Base-by-base conservation (phyloP, 208 protist species). In the Naegleria lovaniensis region DNA sequence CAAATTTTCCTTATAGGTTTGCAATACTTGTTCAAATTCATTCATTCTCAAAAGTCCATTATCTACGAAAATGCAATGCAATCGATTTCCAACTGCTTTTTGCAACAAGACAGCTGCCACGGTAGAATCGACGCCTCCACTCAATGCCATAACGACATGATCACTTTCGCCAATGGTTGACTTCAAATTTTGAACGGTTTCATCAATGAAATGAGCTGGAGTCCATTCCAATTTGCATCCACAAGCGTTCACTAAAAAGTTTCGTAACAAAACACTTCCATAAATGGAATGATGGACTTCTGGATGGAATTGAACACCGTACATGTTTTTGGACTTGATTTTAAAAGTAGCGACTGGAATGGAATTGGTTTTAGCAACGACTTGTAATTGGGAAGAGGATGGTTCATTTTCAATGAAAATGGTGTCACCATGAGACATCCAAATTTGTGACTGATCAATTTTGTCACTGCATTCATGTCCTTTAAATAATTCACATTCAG, bases 231-330 rank as follows among this genome's bases (percentile, higher is more conserved):
- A 5, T 39, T 90, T 85, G 91, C 96, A 98, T 39, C 92, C 92
- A 92, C 94, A 97, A 59, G 97, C 88, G 22, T 90, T 89, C 19
- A 94, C 92, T 75, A 99, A 93, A 85, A 99, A 99, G 93, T 99
- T 99, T 43, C 93, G 88, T 38, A 99, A 92, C 25, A 99, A 98
- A 19, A 92, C 76, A 43, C 94, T 95, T 15, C 98, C 98, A 83
- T 98, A 95, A 22, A 94, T 93, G n/a, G 97, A 96, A 25, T 99
- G 95, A 93, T 98, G 96, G 36, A 99, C 98, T 91, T 99, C 98
- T 2, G 98, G 98, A 92, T 99, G 98, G 93, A 99, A 99, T 95
- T 99, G 97, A n/a, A 99, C 94, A 91, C 96, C 97, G 92, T 95
- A 98, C 6, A 98, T 92, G 15, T 94, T 93, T 51, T 93, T 90